Evolutionary conservation across 257 asterid species (phyloP), one percentile per base, ranked within the genome.

Genomic region (Solanum ossicruentum): DNA sequence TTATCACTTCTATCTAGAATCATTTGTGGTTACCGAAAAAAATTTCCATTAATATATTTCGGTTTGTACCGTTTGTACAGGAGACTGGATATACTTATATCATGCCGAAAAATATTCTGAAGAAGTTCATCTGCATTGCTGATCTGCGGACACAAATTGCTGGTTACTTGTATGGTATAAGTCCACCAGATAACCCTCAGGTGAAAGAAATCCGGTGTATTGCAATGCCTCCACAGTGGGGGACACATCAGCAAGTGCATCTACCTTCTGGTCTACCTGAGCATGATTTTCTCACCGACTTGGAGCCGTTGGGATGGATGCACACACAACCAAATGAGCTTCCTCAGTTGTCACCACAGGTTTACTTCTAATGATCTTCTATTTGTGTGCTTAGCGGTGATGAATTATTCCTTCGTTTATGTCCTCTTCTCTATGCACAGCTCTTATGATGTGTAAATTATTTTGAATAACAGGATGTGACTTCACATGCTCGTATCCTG

Each of bases 241-340:
- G 98, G 61, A 97, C 98, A 32, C 98, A 93, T 90, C 99, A 97
- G 90, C 97, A 94, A 84, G 99, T 95, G 86, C 92, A 97, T 88
- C 92, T 97, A 71, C 99, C 99, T 6, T 95, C 97, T 0, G 90
- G 95, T 57, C 97, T 97, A 85, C 99, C 98, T 0, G 97, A 93
- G 82, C 99, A 97, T 8, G 98, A 97, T 83, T 97, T 95, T 90
- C 86, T 96, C 54, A 93, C 87, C 26, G 99, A 97, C 85, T 86
- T 97, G 92, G 99, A 97, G 93, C 99, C 99, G 12, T 85, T 97
- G 83, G 98, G 99, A 88, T 97, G 99, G 99, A 93, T 97, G 98
- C 99, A 97, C 85, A 95, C 99, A 13, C 99, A 97, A 88, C 98
- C 99, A 20, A 97, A 95, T 67, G 99, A 97, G 90, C 98, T 93